Percentiles rank a stretch among this genome's conserved stretches.
Conservation (phyloP, 345 rosid species). For the Combretum micranthum region DNA sequence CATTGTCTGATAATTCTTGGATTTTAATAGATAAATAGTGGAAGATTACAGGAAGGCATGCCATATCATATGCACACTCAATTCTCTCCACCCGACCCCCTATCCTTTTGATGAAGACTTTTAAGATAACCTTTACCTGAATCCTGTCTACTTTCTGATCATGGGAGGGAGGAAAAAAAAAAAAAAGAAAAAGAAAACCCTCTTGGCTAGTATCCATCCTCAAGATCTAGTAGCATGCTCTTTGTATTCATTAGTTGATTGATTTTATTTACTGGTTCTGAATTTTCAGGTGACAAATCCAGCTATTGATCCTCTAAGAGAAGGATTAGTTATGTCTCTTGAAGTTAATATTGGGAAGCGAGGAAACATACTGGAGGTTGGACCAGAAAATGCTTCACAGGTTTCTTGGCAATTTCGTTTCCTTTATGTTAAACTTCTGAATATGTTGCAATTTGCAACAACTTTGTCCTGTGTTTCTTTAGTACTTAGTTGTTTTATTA, state of each 20-base stretch:
- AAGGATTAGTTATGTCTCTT: conserved; percentile 98
- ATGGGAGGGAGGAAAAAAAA: too few species aligned
- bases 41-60: too few species aligned
- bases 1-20: too few species aligned
- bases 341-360: conserved; percentile 94
- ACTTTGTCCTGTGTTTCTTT: conserved; percentile 1
- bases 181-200: too few species aligned
- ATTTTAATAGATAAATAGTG: too few species aligned
- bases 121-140: too few species aligned
- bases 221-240: too few species aligned
- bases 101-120: too few species aligned
- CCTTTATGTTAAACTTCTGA: not conserved
- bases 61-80: too few species aligned
- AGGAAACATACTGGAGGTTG: conserved; percentile 82
- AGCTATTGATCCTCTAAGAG: conserved; percentile 96
- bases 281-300: conserved; percentile 86
- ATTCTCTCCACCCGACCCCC: too few species aligned
- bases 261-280: conserved; percentile 7
- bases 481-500: conserved; percentile 8
- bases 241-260: not conserved
- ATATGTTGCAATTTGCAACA: not conserved
- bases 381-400: conserved; percentile 96
- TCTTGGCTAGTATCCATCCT: too few species aligned
- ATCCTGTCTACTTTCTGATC: too few species aligned
- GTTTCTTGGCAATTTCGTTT: conserved; percentile 28